Conservation (phyloP, 1,139 yeast species). For the Arxiozyma bovina region DNA sequence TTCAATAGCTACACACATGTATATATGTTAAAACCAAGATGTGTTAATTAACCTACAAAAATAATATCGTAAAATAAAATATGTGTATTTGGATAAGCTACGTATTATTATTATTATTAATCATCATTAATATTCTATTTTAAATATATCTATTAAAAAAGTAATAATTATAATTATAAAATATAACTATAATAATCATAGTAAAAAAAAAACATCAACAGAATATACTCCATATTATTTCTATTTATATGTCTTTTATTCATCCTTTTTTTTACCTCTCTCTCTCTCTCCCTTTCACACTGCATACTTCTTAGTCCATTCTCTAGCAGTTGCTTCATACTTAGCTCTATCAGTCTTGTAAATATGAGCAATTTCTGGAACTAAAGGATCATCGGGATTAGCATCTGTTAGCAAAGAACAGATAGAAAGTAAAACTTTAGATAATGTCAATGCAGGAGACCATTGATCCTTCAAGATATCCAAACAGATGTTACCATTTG, state of each 20-base stretch:
- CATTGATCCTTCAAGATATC: slow-evolving; percentile 48
- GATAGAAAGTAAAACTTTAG: slow-evolving; percentile 80
- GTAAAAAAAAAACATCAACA: not conserved
- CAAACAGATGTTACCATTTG: slow-evolving; percentile 58
- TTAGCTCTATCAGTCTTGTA: slow-evolving; percentile 91
- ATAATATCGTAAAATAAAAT: too few relatives aligned
- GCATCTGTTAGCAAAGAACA: slow-evolving; percentile 93
- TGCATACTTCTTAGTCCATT: slow-evolving; percentile 98
- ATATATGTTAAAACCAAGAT: too few relatives aligned
- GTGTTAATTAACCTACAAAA: too few relatives aligned
- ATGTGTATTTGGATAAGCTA: not conserved
- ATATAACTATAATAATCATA: not conserved
- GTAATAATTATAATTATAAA: not conserved
- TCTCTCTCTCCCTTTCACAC: slow-evolving; percentile 39
- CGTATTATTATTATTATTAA: not conserved
- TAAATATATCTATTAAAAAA: too few relatives aligned
- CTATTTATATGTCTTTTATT: not conserved
- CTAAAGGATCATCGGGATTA: slow-evolving; percentile 97
- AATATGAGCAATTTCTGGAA: slow-evolving; percentile 94
- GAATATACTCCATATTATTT: too few relatives aligned
- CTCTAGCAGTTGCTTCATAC: slow-evolving; percentile 95
- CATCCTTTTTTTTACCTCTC: not conserved
- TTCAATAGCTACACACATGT: too few relatives aligned
- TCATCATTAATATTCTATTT: not conserved
- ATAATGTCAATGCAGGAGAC: slow-evolving; percentile 71